Conservation (phyloP, 2,329 filamentous ascomycete species). For the Fusarium drepaniforme region DNA sequence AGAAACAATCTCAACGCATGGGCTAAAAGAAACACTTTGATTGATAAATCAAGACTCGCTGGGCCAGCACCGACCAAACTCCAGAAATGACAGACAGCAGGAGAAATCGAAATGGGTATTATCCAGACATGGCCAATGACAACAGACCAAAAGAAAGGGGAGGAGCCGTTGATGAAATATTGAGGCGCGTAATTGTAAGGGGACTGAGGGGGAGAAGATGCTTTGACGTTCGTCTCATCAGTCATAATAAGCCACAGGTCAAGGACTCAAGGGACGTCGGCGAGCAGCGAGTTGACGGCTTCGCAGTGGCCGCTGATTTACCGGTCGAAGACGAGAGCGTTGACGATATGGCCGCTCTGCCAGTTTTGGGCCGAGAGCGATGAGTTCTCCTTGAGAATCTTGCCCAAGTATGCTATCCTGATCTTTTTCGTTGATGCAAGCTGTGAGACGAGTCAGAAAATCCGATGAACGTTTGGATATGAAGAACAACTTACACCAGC, state of each 20-base stretch:
- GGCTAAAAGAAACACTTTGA: slow-evolving; percentile 15
- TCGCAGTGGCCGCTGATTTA: slow-evolving; percentile 43
- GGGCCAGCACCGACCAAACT: slow-evolving; percentile 29
- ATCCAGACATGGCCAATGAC: slow-evolving; percentile 37
- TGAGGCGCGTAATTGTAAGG: not conserved
- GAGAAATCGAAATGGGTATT: slow-evolving; percentile 41
- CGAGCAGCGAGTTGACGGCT: not conserved
- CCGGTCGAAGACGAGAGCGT: slow-evolving; percentile 75
- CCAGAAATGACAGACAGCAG: slow-evolving; percentile 19
- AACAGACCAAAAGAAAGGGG: slow-evolving; percentile 10
- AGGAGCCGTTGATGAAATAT: slow-evolving; percentile 10
- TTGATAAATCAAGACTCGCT: slow-evolving; percentile 31
- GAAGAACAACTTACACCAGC: slow-evolving; percentile 65
- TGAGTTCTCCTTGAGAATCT: slow-evolving; percentile 77
- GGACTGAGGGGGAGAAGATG: not conserved
- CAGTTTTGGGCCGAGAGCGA: slow-evolving; percentile 79
- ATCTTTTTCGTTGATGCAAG: slow-evolving; percentile 70
- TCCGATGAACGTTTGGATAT: not conserved
- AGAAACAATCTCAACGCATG: slow-evolving; percentile 13
- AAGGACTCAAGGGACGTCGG: not conserved
- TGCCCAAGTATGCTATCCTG: slow-evolving; percentile 84
- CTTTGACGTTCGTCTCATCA: not conserved
- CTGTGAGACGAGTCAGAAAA: slow-evolving; percentile 52
- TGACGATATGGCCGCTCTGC: slow-evolving; percentile 80
- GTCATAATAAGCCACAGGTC: not conserved